Evolutionary conservation across 768 basidiomycete genomes (phyloP).

Genomic region (Hysterangium stoloniferum): DNA sequence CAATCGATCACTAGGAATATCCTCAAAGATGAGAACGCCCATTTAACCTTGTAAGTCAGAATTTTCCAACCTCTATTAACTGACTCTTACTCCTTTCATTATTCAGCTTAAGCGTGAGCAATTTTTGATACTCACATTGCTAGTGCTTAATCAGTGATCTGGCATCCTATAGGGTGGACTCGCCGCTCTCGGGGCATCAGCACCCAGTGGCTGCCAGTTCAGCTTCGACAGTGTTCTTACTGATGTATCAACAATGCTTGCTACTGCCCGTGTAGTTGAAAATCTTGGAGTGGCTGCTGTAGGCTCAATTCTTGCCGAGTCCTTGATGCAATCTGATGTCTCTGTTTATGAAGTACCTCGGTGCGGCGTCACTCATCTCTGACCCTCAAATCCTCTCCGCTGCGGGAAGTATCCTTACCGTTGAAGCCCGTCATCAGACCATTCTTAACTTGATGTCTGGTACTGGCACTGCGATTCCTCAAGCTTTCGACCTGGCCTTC

Average conservation of each 20-base stretch:
- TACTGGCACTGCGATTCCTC: conserved; percentile 49
- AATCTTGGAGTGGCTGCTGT: conserved; percentile 60
- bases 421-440: conserved; percentile 80
- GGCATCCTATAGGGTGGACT: conserved; percentile 33
- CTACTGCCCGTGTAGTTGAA: conserved; percentile 68
- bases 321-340: conserved; percentile 8
- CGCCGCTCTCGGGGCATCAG: conserved; percentile 42
- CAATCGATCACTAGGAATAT: conserved; percentile 30
- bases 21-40: conserved; percentile 53
- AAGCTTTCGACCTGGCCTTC: conserved; percentile 69
- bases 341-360: conserved; percentile 41
- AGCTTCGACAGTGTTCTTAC: conserved; percentile 55
- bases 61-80: conserved; percentile 17
- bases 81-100: background rate
- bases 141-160: background rate
- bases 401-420: conserved; percentile 68
- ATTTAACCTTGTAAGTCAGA: conserved; percentile 29
- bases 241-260: conserved; percentile 62
- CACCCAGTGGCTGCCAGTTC: conserved; percentile 57
- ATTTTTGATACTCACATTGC: background rate
- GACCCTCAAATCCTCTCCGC: conserved; percentile 54
- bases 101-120: conserved; percentile 5
- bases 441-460: conserved; percentile 63
- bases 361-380: conserved; percentile 54
- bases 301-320: background rate